Evolutionary conservation across 2,329 filamentous ascomycete genomes (phyloP), one percentile per base, ranked within the genome.

Genomic region (Ilyonectria sp.): DNA sequence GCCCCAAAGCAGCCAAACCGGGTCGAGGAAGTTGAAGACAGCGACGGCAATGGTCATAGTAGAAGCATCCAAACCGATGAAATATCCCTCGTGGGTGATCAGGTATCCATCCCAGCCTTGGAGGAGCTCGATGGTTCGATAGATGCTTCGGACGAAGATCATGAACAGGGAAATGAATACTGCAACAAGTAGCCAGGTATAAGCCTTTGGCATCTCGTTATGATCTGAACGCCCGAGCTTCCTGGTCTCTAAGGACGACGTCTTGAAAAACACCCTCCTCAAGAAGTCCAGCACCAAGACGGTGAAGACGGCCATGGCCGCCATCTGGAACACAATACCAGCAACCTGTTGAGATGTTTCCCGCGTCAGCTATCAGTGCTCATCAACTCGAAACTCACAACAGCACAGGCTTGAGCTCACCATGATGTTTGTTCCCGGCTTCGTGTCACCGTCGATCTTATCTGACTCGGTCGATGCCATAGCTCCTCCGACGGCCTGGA

Each of bases 41-140:
- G 33, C 47, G 8, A 64, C 47, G 2, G 62, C 47, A 19, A 64
- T 40, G 6, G 35, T 43, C 15, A 64, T 64, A 9, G 44, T 58
- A 23, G 17, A 37, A 2, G 44, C 54, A 17, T 64, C 62, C 3
- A 64, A 23, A 6, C 55, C 62, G 35, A 64, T 59, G 6, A 64
- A 64, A 9, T 54, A 64, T 19, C 55, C 55, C 26, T 64, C 62
- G 2, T 49, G 55, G 3, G 55, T 64, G 21, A 64, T 64, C 55
- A 64, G n/a, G 10, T 64, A 43, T 31, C 55, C 62, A 35, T 64
- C 55, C 62, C 62, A 64, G 15, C 62, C 62, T 40, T 64, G 35
- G 15, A 64, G 46, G 35, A 64, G 62, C 29, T 64, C 62, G 17
- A 64, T 53, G 2, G 62, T 63, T 35, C 61, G 46, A 35, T 63